These are phyloP conservation scores for Phytophthora podocarpi DNA, from an alignment of 352 stramenopile species.

Conservation along the genomic window DNA sequence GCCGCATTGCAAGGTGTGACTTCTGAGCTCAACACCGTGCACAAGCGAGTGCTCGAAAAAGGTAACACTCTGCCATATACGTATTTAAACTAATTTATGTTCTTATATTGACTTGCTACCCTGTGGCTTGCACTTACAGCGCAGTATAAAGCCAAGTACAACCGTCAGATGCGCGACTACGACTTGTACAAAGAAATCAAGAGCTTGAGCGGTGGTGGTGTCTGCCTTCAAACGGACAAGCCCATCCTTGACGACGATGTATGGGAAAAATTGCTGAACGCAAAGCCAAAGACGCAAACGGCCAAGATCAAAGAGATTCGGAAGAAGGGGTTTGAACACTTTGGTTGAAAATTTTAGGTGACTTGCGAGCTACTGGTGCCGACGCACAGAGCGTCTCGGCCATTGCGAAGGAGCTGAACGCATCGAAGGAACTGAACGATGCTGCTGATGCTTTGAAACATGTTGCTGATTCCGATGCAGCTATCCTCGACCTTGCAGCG, in stretches of 20 bases:
- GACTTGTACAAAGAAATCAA: conserved; percentile 1
- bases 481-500: too few relatives aligned
- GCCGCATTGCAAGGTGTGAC: not conserved
- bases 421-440: too few relatives aligned
- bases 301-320: not conserved
- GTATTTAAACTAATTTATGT: not conserved
- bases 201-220: not conserved
- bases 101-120: not conserved
- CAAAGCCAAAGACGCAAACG: not conserved
- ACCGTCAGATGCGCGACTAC: conserved; percentile 1
- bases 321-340: not conserved
- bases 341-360: too few relatives aligned
- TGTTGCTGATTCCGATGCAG: too few relatives aligned
- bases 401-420: too few relatives aligned
- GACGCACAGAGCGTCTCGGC: too few relatives aligned
- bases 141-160: not conserved
- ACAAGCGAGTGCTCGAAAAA: not conserved
- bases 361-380: too few relatives aligned
- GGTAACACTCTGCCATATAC: not conserved
- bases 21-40: not conserved
- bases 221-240: not conserved
- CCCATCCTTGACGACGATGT: not conserved
- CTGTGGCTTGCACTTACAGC: not conserved
- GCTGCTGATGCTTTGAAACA: too few relatives aligned
- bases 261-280: not conserved